These are phyloP conservation scores for Penicillium sp. DNA, from an alignment of 2,329 filamentous ascomycete genomes.

Conservation along the genomic window DNA sequence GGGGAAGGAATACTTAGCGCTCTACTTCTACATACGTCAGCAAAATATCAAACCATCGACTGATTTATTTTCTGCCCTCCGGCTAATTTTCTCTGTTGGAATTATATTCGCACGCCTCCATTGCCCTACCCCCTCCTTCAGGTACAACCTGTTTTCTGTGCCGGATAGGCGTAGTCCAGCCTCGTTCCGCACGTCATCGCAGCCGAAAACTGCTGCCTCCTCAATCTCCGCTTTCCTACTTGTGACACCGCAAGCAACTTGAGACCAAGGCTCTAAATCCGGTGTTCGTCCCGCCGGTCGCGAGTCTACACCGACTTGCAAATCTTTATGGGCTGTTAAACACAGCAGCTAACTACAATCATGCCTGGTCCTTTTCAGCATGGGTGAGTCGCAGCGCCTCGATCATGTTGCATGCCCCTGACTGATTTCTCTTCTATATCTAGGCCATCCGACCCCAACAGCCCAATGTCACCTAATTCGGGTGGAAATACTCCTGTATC, in stretches of 20 bases:
- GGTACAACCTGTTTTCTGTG: background rate
- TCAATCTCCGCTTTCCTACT: background rate
- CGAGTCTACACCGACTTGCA: slow-evolving; percentile 6
- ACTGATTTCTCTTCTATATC: background rate
- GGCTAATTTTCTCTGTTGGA: background rate
- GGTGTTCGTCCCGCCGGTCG: slow-evolving; percentile 18
- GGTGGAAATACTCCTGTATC: slow-evolving; percentile 53
- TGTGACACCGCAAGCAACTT: slow-evolving; percentile 8
- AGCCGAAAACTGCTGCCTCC: slow-evolving; percentile 12
- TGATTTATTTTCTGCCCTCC: background rate
- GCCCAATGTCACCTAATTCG: slow-evolving; percentile 34
- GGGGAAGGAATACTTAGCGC: slow-evolving; percentile 1
- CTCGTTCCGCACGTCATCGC: slow-evolving; percentile 12
- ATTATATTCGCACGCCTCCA: background rate
- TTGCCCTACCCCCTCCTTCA: background rate
- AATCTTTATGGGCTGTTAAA: slow-evolving; percentile 7
- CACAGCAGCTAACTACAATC: slow-evolving; percentile 14
- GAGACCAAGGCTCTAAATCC: background rate
- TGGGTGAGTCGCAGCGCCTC: slow-evolving; percentile 30
- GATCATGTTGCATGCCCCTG: background rate
- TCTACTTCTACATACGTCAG: slow-evolving; percentile 1
- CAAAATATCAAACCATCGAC: background rate
- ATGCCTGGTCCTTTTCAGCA: slow-evolving; percentile 37
- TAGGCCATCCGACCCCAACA: slow-evolving; percentile 28
- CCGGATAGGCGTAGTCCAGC: background rate